Conservation (phyloP, 192 early-diverging fungal genomes). For the Backusella mclennaniae region DNA sequence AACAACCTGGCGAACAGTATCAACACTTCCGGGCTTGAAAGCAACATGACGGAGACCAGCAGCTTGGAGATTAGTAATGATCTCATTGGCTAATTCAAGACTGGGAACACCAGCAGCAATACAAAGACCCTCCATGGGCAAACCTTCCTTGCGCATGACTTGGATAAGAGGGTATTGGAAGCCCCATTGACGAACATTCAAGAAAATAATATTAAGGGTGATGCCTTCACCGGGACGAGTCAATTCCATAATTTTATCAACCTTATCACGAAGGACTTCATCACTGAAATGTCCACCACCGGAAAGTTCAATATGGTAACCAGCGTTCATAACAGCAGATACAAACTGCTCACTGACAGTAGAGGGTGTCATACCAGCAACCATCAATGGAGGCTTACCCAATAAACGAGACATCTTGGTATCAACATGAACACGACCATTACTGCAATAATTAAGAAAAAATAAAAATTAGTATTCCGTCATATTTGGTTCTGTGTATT, state of each 20-base stretch:
- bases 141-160: slow-evolving; percentile 77
- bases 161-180: slow-evolving; percentile 84
- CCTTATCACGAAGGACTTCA: slow-evolving; percentile 60
- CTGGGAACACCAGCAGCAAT: slow-evolving; percentile 93
- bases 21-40: slow-evolving; percentile 80
- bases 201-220: slow-evolving; percentile 88
- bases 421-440: slow-evolving; percentile 79
- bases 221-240: slow-evolving; percentile 82
- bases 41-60: slow-evolving; percentile 81
- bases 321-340: slow-evolving; percentile 83
- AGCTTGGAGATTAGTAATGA: slow-evolving; percentile 68
- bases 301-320: slow-evolving; percentile 88
- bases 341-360: slow-evolving; percentile 80
- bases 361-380: slow-evolving; percentile 92
- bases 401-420: slow-evolving; percentile 83
- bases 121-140: slow-evolving; percentile 89
- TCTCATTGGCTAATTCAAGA: slow-evolving; percentile 78
- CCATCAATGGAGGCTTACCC: slow-evolving; percentile 90
- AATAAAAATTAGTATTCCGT: not conserved
- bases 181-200: slow-evolving; percentile 90
- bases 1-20: slow-evolving; percentile 74
- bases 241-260: slow-evolving; percentile 69
- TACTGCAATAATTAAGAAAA: slow-evolving; percentile 26
- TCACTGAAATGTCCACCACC: slow-evolving; percentile 89
- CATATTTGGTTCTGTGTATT: not conserved